phyloP scores from a whole-genome alignment of 768 basidiomycete genomes.

The Boletus tomentosulus region DNA sequence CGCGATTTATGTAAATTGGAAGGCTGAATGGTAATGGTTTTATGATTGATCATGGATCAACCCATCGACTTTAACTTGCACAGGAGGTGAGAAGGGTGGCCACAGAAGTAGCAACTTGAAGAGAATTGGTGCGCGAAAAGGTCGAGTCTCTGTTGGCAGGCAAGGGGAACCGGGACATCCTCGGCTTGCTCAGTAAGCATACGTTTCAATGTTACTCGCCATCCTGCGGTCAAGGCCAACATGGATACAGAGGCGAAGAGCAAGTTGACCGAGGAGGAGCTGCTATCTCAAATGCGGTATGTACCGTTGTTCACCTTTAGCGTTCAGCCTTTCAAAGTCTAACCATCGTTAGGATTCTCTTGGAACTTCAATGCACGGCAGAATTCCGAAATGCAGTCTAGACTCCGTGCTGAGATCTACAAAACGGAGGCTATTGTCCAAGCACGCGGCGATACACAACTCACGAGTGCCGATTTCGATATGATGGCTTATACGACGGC shows the following conservation, averaged over 20 bases:
- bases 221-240: conserved; percentile 23
- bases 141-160: conserved; percentile 6
- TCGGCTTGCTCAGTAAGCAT: conserved; percentile 39
- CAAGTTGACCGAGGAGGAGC: conserved; percentile 14
- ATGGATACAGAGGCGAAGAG: conserved; percentile 24
- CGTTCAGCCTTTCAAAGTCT: no score
- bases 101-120: not conserved
- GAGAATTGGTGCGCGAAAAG: no score
- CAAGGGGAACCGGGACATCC: conserved; percentile 15
- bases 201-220: not conserved
- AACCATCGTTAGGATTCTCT: conserved; percentile 6
- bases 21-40: no score
- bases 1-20: no score
- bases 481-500: conserved; percentile 41
- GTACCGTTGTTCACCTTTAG: not conserved
- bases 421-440: not conserved
- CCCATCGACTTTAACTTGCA: conserved; percentile 12
- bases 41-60: conserved; percentile 27
- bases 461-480: conserved; percentile 40
- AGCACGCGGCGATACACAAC: not conserved
- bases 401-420: conserved; percentile 41
- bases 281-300: conserved; percentile 12
- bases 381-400: conserved; percentile 52
- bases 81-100: conserved; percentile 7
- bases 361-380: conserved; percentile 49